These are phyloP conservation scores for Sarocladiaceae sp. DNA, from an alignment of 2,329 filamentous ascomycete genomes.

Conservation along the genomic window DNA sequence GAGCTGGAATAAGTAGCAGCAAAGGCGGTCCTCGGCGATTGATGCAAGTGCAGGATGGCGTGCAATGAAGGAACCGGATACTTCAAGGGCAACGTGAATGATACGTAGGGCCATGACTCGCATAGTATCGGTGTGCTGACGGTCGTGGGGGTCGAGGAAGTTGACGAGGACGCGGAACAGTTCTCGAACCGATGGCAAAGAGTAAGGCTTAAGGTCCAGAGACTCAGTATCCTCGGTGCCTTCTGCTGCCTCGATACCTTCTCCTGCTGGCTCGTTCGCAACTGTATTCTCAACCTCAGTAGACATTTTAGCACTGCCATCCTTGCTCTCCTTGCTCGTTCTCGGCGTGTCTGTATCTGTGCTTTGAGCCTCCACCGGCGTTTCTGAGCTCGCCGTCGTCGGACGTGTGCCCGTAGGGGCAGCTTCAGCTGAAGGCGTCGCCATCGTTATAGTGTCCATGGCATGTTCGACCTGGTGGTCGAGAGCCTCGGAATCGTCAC, in stretches of 20 bases:
- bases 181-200: slow-evolving; percentile 87
- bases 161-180: slow-evolving; percentile 91
- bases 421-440: slow-evolving; percentile 9
- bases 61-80: slow-evolving; percentile 90
- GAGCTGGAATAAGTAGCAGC: slow-evolving; percentile 90
- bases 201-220: slow-evolving; percentile 75
- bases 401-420: slow-evolving; percentile 10
- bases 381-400: slow-evolving; percentile 7
- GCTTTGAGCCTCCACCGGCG: slow-evolving; percentile 6
- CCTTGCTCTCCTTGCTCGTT: slow-evolving; percentile 3
- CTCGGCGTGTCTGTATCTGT: not conserved
- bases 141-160: slow-evolving; percentile 87
- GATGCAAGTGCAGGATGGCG: slow-evolving; percentile 82
- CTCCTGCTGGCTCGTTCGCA: slow-evolving; percentile 3
- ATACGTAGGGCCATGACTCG: slow-evolving; percentile 95
- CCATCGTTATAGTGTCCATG: slow-evolving; percentile 76
- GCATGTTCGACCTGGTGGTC: slow-evolving; percentile 62
- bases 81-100: slow-evolving; percentile 93
- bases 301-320: not conserved
- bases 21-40: slow-evolving; percentile 87
- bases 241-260: slow-evolving; percentile 7
- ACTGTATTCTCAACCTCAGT: slow-evolving; percentile 6
- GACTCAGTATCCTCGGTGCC: slow-evolving; percentile 34
- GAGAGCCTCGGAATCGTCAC: slow-evolving; percentile 57
- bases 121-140: slow-evolving; percentile 89